Conservation (phyloP, 1,284 basidiomycete genomes). For the Malassezia equina region DNA sequence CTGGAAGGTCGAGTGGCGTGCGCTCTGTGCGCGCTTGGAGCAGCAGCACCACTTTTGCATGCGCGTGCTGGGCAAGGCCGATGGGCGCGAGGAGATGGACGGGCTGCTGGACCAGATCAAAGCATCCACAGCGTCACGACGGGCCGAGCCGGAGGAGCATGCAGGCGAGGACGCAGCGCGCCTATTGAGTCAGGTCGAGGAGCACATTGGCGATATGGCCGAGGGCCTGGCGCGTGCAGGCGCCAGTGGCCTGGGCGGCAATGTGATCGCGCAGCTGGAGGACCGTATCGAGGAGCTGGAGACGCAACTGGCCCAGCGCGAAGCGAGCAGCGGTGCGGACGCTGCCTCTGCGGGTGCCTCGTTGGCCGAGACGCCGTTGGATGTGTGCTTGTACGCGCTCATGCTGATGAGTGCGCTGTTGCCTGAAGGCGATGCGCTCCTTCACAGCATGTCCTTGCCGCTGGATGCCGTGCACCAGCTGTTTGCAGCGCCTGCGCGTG, state of each 20-base stretch:
- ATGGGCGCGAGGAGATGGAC: constrained; percentile 47
- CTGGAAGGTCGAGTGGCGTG: constrained; percentile 9
- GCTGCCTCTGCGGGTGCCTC: neutral
- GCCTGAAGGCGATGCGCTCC: constrained; percentile 8
- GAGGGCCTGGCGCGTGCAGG: constrained; percentile 25
- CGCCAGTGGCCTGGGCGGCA: constrained; percentile 10
- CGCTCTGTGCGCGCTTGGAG: constrained; percentile 24
- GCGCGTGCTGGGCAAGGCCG: constrained; percentile 40
- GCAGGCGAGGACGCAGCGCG: constrained; percentile 29
- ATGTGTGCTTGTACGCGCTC: constrained; percentile 6
- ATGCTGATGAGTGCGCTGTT: constrained; percentile 11
- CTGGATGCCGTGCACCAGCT: constrained; percentile 4
- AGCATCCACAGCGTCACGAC: constrained; percentile 28
- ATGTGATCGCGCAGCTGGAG: constrained; percentile 18
- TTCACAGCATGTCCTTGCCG: constrained; percentile 16
- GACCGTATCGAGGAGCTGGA: constrained; percentile 16
- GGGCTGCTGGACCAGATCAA: constrained; percentile 44
- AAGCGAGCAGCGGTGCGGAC: neutral
- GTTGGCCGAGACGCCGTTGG: neutral
- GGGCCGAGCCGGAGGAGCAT: constrained; percentile 22
- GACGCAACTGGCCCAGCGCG: constrained; percentile 3
- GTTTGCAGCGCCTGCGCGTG: constrained; percentile 4
- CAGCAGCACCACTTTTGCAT: constrained; percentile 41
- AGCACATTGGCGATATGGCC: constrained; percentile 33
- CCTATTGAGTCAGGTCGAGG: constrained; percentile 30